These are phyloP conservation scores for Penicillium sclerotigenum DNA, from an alignment of 2,329 filamentous ascomycete genomes.

Conservation along the genomic window DNA sequence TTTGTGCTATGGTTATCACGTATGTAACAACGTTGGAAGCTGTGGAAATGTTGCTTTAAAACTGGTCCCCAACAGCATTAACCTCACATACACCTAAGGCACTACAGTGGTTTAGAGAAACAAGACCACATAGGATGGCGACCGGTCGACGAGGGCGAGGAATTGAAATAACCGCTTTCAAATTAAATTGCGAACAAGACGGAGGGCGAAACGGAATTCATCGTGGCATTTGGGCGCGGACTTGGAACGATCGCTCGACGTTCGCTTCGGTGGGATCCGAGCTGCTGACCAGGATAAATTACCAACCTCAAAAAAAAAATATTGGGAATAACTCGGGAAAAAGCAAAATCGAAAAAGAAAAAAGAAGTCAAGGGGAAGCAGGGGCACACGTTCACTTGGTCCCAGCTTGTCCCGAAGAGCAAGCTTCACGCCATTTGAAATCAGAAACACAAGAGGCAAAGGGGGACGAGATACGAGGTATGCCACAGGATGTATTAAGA, in stretches of 20 bases:
- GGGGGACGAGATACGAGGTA: neutral
- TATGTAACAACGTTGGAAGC: no score
- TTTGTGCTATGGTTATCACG: neutral
- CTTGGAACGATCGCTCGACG: slow-evolving; percentile 25
- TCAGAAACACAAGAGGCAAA: slow-evolving; percentile 1
- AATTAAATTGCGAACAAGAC: slow-evolving; percentile 25
- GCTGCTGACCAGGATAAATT: slow-evolving; percentile 30
- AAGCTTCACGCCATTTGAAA: slow-evolving; percentile 1
- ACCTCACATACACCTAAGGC: slow-evolving; percentile 1
- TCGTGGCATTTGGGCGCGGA: slow-evolving; percentile 21
- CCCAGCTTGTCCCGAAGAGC: neutral
- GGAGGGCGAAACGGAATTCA: slow-evolving; percentile 21
- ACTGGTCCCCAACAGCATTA: neutral
- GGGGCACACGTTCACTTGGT: slow-evolving; percentile 1
- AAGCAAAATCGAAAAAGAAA: neutral
- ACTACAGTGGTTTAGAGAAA: slow-evolving; percentile 16
- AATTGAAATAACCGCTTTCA: slow-evolving; percentile 17
- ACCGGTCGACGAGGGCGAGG: slow-evolving; percentile 20
- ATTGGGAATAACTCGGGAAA: slow-evolving; percentile 1
- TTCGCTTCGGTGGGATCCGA: slow-evolving; percentile 27
- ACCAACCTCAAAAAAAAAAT: slow-evolving; percentile 15
- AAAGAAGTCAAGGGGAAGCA: neutral
- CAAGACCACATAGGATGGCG: slow-evolving; percentile 6
- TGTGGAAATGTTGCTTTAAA: neutral
- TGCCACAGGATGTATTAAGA: neutral